Base-by-base conservation (phyloP, 352 stramenopile species). In the Phytophthora vignae region DNA sequence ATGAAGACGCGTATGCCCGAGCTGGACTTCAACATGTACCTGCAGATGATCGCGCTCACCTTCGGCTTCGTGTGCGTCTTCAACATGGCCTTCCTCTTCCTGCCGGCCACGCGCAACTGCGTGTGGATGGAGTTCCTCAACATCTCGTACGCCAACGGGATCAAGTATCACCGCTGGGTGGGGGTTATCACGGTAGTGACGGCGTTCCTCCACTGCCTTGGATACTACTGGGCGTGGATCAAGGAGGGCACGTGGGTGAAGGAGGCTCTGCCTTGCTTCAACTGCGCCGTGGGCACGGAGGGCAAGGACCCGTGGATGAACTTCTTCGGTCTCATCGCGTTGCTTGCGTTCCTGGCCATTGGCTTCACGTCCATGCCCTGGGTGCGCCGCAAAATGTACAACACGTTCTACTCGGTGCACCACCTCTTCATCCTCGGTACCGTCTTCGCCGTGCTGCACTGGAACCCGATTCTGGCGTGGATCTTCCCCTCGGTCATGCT, bases 111-210 rank as follows among this genome's bases (percentile, higher is more conserved):
- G 6, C 69, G 78, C 5, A 84, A 88, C 50, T 76, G 81, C 59
- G 76, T 76, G 4, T 90, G 82, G 82, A 87, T 88, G 77, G 78
- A 88, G 31, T 84, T 85, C 14, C 69, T 90, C 68, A 84, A 83
- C 49, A 82, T 22, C 79, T 87, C 80, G 44, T 88, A 83, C 62
- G 76, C 80, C 0, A 85, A 86, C 29, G 78, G 63, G 0, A 70
- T 90, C 48, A 86, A 85, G 58, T 90, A 88, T 58, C 82, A 90
- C 22, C 75, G 78, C 15, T 88, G 80, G 78, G 50, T 90, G 8
- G 80, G 76, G 3, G 69, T 85, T 11, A 25, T 73, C 3, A 79
- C 71, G 2, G 67, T 90, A 7, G 8, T 81, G 42, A 77, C 73
- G 31, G 73, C 73, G 0, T 29, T 90, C 12, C n/a, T 79, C 1